A percentile compares a stretch with the other conserved stretches of the same genome.
phyloP scores from a whole-genome alignment of 2,329 filamentous ascomycete genomes.

The Myotisia sp. region DNA sequence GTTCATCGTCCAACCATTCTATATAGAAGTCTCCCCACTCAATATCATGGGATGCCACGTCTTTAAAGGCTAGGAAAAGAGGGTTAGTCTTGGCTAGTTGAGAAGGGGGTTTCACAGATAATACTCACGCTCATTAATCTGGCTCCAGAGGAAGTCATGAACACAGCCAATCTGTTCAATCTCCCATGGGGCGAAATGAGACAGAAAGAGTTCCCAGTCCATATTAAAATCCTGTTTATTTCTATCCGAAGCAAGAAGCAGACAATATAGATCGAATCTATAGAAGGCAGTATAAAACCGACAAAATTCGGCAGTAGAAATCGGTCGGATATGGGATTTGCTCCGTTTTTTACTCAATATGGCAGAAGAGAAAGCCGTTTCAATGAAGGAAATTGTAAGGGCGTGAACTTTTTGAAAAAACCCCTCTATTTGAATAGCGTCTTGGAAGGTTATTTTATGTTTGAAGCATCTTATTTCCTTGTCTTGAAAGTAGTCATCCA shows the following conservation, averaged over 20 bases:
- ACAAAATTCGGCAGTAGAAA: slow-evolving; percentile 6
- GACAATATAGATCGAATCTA: slow-evolving; percentile 13
- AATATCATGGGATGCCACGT: slow-evolving; percentile 8
- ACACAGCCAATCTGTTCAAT: slow-evolving; percentile 14
- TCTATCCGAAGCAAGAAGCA: slow-evolving; percentile 9
- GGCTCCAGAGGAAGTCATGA: slow-evolving; percentile 14
- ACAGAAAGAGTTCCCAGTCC: slow-evolving; percentile 9
- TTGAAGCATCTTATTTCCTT: too few relatives aligned
- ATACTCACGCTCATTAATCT: too few relatives aligned
- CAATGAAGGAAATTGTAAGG: too few relatives aligned
- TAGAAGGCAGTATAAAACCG: slow-evolving; percentile 12
- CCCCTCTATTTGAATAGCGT: too few relatives aligned
- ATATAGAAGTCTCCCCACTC: slow-evolving; percentile 6
- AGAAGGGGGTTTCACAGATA: too few relatives aligned
- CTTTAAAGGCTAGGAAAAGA: slow-evolving; percentile 6
- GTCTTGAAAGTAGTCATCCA: too few relatives aligned
- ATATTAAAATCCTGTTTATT: neutral
- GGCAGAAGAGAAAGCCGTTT: too few relatives aligned
- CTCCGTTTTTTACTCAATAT: too few relatives aligned
- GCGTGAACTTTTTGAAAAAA: too few relatives aligned
- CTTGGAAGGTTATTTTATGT: too few relatives aligned
- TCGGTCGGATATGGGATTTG: too few relatives aligned
- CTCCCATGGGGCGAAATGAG: slow-evolving; percentile 13
- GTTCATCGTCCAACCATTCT: too few relatives aligned
- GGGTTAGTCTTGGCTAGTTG: slow-evolving; percentile 1